A percentile compares a stretch with the other conserved stretches of the same genome.
These are phyloP conservation scores for Leccinum obscurum DNA, from an alignment of 768 basidiomycete genomes.

Conservation along the genomic window DNA sequence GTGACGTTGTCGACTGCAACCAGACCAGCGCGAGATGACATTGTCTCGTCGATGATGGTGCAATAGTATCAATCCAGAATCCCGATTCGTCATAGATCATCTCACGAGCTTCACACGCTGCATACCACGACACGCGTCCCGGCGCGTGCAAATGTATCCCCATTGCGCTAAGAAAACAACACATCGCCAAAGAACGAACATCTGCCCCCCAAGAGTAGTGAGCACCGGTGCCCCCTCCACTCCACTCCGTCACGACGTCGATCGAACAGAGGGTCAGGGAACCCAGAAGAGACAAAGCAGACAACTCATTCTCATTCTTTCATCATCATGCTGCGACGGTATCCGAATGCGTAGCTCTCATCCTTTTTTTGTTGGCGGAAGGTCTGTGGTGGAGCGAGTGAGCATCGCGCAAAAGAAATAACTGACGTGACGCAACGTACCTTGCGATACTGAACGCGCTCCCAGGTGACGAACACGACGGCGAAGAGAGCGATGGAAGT, in stretches of 20 bases:
- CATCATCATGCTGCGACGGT: slow-evolving; percentile 50
- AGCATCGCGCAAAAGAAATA: neutral
- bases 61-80: neutral
- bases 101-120: neutral
- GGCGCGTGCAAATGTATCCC: slow-evolving; percentile 2
- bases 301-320: slow-evolving; percentile 17
- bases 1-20: slow-evolving; percentile 38
- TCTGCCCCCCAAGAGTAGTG: neutral
- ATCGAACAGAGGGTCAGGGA: neutral
- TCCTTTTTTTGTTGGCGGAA: slow-evolving; percentile 76
- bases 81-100: neutral
- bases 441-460: slow-evolving; percentile 85
- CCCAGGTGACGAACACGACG: slow-evolving; percentile 82
- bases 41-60: neutral
- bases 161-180: neutral
- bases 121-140: slow-evolving; percentile 5
- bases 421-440: slow-evolving; percentile 40
- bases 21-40: slow-evolving; percentile 20
- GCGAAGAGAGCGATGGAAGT: slow-evolving; percentile 81
- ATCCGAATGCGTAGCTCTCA: slow-evolving; percentile 61
- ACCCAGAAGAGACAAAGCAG: neutral
- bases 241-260: neutral
- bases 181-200: slow-evolving; percentile 12
- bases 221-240: neutral
- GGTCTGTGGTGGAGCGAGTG: slow-evolving; percentile 42